A percentile compares a stretch with the other conserved stretches of the same genome.
Evolutionary conservation across 768 basidiomycete species (phyloP).

Genomic region (Hygrocybe punicea): DNA sequence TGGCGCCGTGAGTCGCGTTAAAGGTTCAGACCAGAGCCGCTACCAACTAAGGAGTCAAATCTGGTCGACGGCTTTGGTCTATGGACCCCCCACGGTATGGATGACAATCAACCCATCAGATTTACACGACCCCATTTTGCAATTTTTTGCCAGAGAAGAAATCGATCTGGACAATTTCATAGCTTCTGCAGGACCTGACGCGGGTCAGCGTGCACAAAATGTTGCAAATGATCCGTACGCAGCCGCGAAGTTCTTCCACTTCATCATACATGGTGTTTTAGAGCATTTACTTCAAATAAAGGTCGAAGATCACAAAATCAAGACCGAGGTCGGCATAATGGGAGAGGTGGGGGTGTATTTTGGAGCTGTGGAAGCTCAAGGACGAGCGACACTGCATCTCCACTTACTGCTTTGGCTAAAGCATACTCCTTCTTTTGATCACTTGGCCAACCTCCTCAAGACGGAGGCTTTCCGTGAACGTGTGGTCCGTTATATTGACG

Average conservation of each 20-base stretch:
- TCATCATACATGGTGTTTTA: slow-evolving; percentile 32
- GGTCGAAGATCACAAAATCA: not conserved
- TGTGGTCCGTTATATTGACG: not conserved
- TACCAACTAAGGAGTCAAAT: slow-evolving; percentile 28
- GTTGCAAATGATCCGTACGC: slow-evolving; percentile 42
- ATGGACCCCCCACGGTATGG: slow-evolving; percentile 39
- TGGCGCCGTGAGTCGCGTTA: slow-evolving; percentile 21
- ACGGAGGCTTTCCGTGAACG: not conserved
- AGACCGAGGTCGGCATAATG: slow-evolving; percentile 17
- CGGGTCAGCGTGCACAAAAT: slow-evolving; percentile 15
- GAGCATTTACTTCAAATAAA: slow-evolving; percentile 33
- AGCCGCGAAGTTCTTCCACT: slow-evolving; percentile 41
- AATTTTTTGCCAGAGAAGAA: slow-evolving; percentile 41
- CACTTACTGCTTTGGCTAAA: slow-evolving; percentile 15
- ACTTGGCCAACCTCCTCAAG: not conserved
- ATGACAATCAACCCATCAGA: slow-evolving; percentile 44
- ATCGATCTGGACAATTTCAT: slow-evolving; percentile 44
- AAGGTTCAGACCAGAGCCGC: slow-evolving; percentile 34
- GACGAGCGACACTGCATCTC: slow-evolving; percentile 39
- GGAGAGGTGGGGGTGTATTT: slow-evolving; percentile 18
- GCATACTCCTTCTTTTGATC: not conserved
- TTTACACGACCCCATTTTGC: slow-evolving; percentile 42
- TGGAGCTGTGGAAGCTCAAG: slow-evolving; percentile 40
- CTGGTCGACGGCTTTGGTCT: slow-evolving; percentile 33
- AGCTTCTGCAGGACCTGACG: slow-evolving; percentile 22